phyloP scores from a whole-genome alignment of 805 yeast species.

The Yueomyces sp. region DNA sequence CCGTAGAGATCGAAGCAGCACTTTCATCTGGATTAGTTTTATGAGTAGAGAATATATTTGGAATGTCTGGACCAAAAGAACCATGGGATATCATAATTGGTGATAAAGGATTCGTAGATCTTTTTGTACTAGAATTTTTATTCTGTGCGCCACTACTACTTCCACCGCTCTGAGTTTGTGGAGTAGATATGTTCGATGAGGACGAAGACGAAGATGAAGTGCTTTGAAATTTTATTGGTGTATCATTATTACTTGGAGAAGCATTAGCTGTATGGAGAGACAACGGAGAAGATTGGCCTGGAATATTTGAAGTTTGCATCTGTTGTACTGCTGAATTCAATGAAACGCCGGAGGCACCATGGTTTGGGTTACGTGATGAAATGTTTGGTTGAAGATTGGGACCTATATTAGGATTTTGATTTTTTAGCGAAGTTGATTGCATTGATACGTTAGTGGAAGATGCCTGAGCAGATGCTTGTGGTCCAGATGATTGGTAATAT shows the following conservation, averaged over 20 bases:
- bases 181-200: background rate
- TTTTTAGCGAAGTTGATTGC: background rate
- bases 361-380: background rate
- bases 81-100: background rate
- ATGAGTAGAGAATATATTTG: background rate
- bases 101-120: background rate
- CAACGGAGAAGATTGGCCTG: background rate
- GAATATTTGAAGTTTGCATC: background rate
- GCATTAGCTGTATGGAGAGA: background rate
- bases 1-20: background rate
- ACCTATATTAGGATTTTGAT: background rate
- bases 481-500: background rate
- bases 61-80: background rate
- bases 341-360: background rate
- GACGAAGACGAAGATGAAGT: constrained; percentile 1
- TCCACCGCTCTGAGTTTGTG: background rate
- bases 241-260: background rate
- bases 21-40: background rate
- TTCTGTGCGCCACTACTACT: background rate
- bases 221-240: background rate
- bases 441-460: background rate
- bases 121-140: background rate
- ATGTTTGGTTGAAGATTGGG: background rate
- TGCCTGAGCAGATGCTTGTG: background rate
- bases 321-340: background rate